Evolutionary conservation across 345 rosid species (phyloP).

Genomic region (Populus nigra): DNA sequence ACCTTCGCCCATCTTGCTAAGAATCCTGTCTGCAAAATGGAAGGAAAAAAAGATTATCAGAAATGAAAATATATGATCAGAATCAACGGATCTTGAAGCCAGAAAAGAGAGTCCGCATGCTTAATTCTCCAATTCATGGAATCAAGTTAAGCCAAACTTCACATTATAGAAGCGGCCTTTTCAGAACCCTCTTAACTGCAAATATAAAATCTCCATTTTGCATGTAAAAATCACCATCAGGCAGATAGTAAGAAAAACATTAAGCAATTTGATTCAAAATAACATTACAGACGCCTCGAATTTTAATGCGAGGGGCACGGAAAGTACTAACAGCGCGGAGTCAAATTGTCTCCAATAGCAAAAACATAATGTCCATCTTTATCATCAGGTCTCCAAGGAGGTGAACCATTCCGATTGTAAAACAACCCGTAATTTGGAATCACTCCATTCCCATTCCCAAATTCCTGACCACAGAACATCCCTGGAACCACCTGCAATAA

Average conservation of each 20-base stretch:
- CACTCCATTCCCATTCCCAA: conserved; percentile 45
- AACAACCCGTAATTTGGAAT: conserved; percentile 49
- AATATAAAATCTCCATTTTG: too few species aligned
- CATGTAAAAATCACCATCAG: too few species aligned
- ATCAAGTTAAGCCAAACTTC: not conserved
- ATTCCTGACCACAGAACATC: conserved; percentile 54
- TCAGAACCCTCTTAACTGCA: not conserved
- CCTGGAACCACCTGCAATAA: conserved; percentile 50
- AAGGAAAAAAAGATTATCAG: conserved; percentile 12
- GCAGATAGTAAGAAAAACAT: too few species aligned
- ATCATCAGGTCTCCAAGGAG: conserved; percentile 85
- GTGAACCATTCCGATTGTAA: conserved; percentile 49
- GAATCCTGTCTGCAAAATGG: conserved; percentile 61
- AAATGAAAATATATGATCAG: not conserved
- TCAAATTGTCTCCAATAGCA: conserved; percentile 61
- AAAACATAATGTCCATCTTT: conserved; percentile 78
- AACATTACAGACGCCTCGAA: not conserved
- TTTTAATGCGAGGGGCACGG: not conserved
- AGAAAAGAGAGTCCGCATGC: too few species aligned
- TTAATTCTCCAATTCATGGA: too few species aligned
- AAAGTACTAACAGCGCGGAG: conserved; percentile 55
- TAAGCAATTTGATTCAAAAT: not conserved
- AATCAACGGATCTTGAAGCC: not conserved
- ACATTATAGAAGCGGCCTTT: not conserved
- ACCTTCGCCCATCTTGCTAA: conserved; percentile 91